Evolutionary conservation across 129 eudicot species (phyloP).

Genomic region (Flaveria ramosissima): DNA sequence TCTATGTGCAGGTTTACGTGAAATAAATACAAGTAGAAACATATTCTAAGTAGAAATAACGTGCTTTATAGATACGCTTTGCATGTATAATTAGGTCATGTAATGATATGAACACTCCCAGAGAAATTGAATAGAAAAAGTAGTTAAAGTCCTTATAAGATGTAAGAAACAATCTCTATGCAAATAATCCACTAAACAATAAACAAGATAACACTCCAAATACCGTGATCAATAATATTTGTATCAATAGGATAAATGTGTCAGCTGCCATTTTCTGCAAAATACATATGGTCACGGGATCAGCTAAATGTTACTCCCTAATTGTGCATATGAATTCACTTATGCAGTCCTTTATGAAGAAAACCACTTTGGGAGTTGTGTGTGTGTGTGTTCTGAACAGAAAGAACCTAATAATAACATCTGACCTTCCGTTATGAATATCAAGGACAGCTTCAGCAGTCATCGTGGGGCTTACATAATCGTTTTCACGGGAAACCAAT

Average conservation of each 20-base stretch:
- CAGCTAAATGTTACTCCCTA: constrained; percentile 2
- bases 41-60: constrained; percentile 28
- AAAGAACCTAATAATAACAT: constrained; percentile 16
- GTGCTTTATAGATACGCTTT: constrained; percentile 95
- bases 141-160: constrained; percentile 3
- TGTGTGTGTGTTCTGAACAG: background rate
- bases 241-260: too few species aligned
- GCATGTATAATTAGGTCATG: constrained; percentile 98
- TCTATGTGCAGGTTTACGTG: too few species aligned
- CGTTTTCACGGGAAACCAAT: constrained; percentile 83
- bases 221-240: constrained; percentile 82
- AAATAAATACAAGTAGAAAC: too few species aligned
- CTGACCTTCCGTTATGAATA: constrained; percentile 82
- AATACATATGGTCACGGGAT: too few species aligned
- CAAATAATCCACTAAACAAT: constrained; percentile 14
- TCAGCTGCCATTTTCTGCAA: too few species aligned
- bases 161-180: background rate
- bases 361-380: background rate
- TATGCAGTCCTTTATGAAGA: background rate
- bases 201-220: constrained; percentile 14
- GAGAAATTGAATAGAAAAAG: constrained; percentile 18
- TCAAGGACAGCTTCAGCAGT: constrained; percentile 67
- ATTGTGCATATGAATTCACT: background rate
- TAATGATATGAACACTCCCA: constrained; percentile 81
- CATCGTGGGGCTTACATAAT: constrained; percentile 70